phyloP scores from a whole-genome alignment of 2,329 filamentous ascomycete species.

The Curvularia lunata region DNA sequence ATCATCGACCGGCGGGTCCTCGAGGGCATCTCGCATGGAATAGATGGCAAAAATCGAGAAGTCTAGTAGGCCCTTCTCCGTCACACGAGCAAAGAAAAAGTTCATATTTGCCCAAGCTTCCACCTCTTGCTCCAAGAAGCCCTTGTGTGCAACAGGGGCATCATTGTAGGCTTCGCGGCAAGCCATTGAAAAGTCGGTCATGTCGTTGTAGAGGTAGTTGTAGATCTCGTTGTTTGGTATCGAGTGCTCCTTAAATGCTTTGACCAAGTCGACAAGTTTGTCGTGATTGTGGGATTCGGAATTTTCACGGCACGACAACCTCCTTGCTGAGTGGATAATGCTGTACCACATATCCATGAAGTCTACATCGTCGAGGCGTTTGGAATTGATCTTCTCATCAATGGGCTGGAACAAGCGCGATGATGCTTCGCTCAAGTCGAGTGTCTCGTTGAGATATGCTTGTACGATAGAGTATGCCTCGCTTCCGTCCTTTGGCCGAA shows the following conservation, averaged over 20 bases:
- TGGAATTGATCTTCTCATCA: constrained; percentile 32
- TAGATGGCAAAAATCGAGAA: constrained; percentile 38
- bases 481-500: constrained; percentile 33
- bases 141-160: constrained; percentile 22
- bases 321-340: constrained; percentile 40
- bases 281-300: constrained; percentile 12
- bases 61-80: constrained; percentile 21
- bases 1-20: constrained; percentile 27
- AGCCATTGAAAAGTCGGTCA: constrained; percentile 34
- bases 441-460: constrained; percentile 27
- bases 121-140: constrained; percentile 30
- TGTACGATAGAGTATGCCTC: constrained; percentile 32
- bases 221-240: constrained; percentile 28
- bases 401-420: constrained; percentile 32
- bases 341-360: constrained; percentile 41
- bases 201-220: constrained; percentile 26
- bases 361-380: constrained; percentile 26
- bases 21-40: constrained; percentile 39
- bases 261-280: constrained; percentile 31
- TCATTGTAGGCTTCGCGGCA: constrained; percentile 43
- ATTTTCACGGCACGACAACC: constrained; percentile 25
- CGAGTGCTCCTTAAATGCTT: constrained; percentile 34
- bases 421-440: constrained; percentile 23
- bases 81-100: constrained; percentile 39
- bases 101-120: constrained; percentile 43